phyloP scores from a whole-genome alignment of 148 eudicot species.

The Silene uniflora region DNA sequence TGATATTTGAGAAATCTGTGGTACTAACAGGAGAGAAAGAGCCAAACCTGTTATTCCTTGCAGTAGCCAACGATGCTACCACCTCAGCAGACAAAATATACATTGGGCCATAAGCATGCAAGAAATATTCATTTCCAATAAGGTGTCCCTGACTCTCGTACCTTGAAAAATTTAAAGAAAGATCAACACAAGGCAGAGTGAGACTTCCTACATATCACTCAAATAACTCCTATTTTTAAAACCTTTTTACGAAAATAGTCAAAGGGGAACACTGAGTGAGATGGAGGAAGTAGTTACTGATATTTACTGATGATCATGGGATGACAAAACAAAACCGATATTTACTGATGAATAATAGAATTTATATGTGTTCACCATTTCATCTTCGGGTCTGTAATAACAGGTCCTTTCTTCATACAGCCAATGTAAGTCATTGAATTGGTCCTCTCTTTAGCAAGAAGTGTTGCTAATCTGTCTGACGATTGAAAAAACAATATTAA shows the following conservation, averaged over 20 bases:
- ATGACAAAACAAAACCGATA: neutral
- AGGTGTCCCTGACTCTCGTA: slow-evolving; percentile 52
- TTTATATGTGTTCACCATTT: slow-evolving; percentile 44
- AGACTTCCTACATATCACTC: neutral
- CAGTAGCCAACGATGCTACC: slow-evolving; percentile 48
- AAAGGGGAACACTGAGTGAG: neutral
- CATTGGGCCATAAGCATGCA: slow-evolving; percentile 78
- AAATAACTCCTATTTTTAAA: neutral
- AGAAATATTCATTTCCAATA: slow-evolving; percentile 63
- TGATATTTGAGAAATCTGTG: neutral
- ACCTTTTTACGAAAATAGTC: no score
- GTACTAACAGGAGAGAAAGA: neutral
- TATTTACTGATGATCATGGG: neutral
- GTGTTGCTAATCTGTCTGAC: slow-evolving; percentile 60
- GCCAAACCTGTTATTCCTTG: slow-evolving; percentile 49
- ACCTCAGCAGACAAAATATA: slow-evolving; percentile 61
- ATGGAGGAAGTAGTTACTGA: neutral
- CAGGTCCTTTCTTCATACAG: slow-evolving; percentile 84
- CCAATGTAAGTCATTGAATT: slow-evolving; percentile 58
- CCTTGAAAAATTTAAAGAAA: slow-evolving; percentile 30
- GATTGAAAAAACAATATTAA: slow-evolving; percentile 7
- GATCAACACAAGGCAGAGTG: neutral
- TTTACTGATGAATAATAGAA: neutral
- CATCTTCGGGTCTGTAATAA: slow-evolving; percentile 66
- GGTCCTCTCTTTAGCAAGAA: slow-evolving; percentile 65